A percentile compares a stretch with the other conserved stretches of the same genome.
Conservation (phyloP, 768 basidiomycete species). For the Lentinula sp. region DNA sequence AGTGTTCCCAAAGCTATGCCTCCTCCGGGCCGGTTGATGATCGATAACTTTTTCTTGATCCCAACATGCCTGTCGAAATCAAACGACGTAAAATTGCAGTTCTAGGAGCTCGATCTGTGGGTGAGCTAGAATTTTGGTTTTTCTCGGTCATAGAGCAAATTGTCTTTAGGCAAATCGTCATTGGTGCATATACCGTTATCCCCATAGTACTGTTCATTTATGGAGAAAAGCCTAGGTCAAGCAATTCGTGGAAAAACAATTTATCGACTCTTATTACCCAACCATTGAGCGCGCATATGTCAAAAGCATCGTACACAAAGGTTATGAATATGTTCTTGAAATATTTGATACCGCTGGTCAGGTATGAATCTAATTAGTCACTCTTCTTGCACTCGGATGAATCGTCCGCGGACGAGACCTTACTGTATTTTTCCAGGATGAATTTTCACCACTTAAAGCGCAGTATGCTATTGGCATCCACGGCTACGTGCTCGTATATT, state of each 20-base stretch:
- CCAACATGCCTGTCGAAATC: slow-evolving; percentile 1
- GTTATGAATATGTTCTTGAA: slow-evolving; percentile 90
- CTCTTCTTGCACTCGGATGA: background rate
- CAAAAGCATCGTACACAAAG: slow-evolving; percentile 83
- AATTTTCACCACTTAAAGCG: slow-evolving; percentile 89
- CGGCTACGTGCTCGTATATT: slow-evolving; percentile 95
- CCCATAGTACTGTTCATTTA: background rate
- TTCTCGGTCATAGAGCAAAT: slow-evolving; percentile 7
- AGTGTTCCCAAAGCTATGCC: background rate
- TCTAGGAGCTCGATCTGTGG: slow-evolving; percentile 83
- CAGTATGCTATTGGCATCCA: slow-evolving; percentile 97
- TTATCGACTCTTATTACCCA: slow-evolving; percentile 90
- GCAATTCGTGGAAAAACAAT: slow-evolving; percentile 91
- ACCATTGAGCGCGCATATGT: slow-evolving; percentile 88
- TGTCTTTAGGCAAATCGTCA: slow-evolving; percentile 80
- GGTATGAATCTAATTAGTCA: slow-evolving; percentile 30
- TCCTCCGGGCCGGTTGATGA: background rate
- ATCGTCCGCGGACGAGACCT: no score
- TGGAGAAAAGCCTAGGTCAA: slow-evolving; percentile 24
- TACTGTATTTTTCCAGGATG: slow-evolving; percentile 52
- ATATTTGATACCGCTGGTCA: slow-evolving; percentile 99
- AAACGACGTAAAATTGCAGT: slow-evolving; percentile 71
- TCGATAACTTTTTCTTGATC: background rate
- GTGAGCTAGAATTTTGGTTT: slow-evolving; percentile 36
- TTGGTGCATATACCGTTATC: slow-evolving; percentile 38